These are phyloP conservation scores for Casuarina glauca DNA, from an alignment of 306 rosid species.

Conservation along the genomic window DNA sequence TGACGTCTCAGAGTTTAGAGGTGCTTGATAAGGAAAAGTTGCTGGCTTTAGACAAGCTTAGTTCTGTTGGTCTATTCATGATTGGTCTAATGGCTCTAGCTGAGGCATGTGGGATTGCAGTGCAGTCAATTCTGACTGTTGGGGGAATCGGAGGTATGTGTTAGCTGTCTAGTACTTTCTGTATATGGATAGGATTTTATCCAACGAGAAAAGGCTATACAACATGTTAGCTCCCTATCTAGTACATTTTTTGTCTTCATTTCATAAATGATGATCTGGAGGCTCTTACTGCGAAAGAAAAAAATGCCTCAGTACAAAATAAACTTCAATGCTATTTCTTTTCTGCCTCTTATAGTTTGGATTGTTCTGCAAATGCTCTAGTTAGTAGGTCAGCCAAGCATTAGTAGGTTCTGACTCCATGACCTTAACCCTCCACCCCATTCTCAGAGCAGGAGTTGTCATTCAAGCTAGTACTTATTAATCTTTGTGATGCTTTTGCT, in stretches of 20 bases:
- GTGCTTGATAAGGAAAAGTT: conserved; percentile 70
- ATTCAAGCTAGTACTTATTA: neutral
- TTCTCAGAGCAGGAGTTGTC: neutral
- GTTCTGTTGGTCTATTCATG: conserved; percentile 76
- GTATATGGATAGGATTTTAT: no score
- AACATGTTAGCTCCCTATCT: conserved; percentile 1
- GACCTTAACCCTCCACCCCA: neutral
- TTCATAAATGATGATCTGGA: conserved; percentile 11
- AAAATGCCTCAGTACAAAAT: neutral
- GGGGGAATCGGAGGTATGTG: conserved; percentile 92
- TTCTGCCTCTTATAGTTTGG: neutral
- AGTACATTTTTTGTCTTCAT: neutral
- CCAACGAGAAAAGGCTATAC: no score
- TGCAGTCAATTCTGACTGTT: conserved; percentile 81
- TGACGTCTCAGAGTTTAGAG: conserved; percentile 37
- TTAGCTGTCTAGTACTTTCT: conserved; percentile 1
- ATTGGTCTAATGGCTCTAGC: conserved; percentile 89
- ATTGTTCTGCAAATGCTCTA: neutral
- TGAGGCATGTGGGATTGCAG: conserved; percentile 96
- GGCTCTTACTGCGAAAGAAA: neutral
- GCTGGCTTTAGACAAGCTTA: conserved; percentile 69
- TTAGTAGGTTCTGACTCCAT: neutral
- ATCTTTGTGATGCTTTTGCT: neutral
- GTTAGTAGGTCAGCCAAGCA: neutral
- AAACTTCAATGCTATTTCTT: neutral